A percentile compares a stretch with the other conserved stretches of the same genome.
These are phyloP conservation scores for Phoenix dactylifera DNA, from an alignment of 176 grass and related monocot genomes.

Conservation along the genomic window DNA sequence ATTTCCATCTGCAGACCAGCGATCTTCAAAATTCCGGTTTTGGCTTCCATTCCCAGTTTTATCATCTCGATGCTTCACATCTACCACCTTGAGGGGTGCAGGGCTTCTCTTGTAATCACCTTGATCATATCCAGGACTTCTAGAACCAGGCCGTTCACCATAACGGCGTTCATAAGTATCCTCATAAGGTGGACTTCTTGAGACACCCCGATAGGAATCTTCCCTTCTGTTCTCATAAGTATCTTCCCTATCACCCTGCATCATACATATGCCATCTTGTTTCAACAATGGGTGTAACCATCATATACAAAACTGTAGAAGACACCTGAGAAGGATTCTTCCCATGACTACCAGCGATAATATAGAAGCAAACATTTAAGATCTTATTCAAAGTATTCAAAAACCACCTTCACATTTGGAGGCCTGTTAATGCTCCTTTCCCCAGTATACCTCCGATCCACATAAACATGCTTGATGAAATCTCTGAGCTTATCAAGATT, in stretches of 20 bases:
- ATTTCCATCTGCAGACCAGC: not conserved
- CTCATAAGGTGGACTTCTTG: slow-evolving; percentile 20
- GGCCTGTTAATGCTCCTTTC: slow-evolving; percentile 31
- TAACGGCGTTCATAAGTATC: slow-evolving; percentile 8
- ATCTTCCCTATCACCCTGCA: slow-evolving; percentile 34
- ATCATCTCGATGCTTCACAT: not conserved
- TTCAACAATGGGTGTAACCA: no score
- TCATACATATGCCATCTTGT: not conserved
- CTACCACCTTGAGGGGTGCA: slow-evolving; percentile 14
- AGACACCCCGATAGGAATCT: slow-evolving; percentile 28
- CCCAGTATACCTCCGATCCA: slow-evolving; percentile 33
- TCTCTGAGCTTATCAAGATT: slow-evolving; percentile 43
- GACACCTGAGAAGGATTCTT: not conserved
- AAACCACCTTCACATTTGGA: slow-evolving; percentile 36
- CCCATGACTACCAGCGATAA: not conserved
- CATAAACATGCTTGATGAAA: slow-evolving; percentile 62
- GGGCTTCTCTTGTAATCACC: slow-evolving; percentile 7
- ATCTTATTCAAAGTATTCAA: slow-evolving; percentile 8
- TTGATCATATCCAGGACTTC: slow-evolving; percentile 16
- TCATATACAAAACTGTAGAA: not conserved
- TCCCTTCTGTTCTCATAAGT: slow-evolving; percentile 21
- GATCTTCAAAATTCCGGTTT: not conserved
- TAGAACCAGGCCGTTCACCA: slow-evolving; percentile 5
- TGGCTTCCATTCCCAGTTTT: not conserved
- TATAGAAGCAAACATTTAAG: slow-evolving; percentile 1